Evolutionary conservation across 495 filamentous ascomycete genomes (phyloP), one percentile per base, ranked within the genome.

Genomic region (Aspergillus diversus): DNA sequence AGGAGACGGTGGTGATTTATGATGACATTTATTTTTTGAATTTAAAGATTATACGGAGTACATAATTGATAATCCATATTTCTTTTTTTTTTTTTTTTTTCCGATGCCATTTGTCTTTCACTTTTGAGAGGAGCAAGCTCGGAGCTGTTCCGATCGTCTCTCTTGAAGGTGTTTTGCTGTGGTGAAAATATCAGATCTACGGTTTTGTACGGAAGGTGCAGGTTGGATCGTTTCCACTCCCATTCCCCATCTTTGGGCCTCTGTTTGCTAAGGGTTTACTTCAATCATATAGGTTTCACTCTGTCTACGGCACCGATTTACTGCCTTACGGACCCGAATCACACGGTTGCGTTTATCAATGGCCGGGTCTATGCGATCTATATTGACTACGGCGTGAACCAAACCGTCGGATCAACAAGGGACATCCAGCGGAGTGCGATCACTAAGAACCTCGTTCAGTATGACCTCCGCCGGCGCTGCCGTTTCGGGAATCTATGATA

Each of bases 381-480:
- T 17, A 9, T 7, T 33, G 16, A 39, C 33, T 33, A 55, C 5
- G 53, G 53, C 8, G 35, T 55, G 11, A 55, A 21, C 53, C 33
- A 55, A 39, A 16, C 32, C 2, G 37, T 55, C 33, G 32, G 53
- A 3, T 35, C 13, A 9, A 55, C 33, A 5, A 5, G 37, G 17
- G 12, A 13, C 2, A 39, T 55, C 33, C 15, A 35, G 33, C 8
- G 21, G 33, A 37, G 39, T 3, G 53, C 53, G 11, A 12, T 33
- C 4, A n/a, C 53, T 0, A 31, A 33, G 1, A 35, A 17, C 13
- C 53, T 55, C 5, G 32, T 55, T 5, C 32, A 33, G 17, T 55
- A 55, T 55, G 53, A 55, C 32, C 32, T 55, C 5, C 53, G 32
- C 5, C 53, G 16, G 15, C 53, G 53, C 13, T 55, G 53, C 33